Conservation (phyloP, 768 basidiomycete genomes). For the Lentinula edodes region DNA sequence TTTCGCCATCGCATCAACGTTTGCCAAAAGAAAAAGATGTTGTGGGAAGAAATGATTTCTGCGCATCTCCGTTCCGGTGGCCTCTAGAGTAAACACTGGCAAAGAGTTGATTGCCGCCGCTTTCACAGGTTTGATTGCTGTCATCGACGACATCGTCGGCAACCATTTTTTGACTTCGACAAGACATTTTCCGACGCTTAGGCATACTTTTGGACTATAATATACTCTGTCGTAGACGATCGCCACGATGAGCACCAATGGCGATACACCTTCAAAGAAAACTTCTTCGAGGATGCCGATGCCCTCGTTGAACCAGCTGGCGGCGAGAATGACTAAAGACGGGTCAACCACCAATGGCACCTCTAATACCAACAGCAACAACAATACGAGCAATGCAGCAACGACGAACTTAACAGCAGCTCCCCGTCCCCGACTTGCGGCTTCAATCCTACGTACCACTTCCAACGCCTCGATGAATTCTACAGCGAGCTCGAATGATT, state of each 20-base stretch:
- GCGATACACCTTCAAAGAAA: neutral
- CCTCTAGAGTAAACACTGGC: no score
- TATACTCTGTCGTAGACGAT: neutral
- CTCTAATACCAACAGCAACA: constrained; percentile 18
- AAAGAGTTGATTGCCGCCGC: no score
- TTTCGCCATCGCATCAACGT: constrained; percentile 5
- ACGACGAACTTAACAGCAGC: constrained; percentile 24
- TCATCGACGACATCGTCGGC: no score
- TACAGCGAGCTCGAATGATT: constrained; percentile 53
- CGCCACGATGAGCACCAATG: neutral
- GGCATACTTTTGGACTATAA: neutral
- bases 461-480: constrained; percentile 51
- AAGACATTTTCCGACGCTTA: no score
- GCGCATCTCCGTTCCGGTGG: no score
- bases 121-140: no score
- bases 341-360: constrained; percentile 21
- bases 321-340: constrained; percentile 61
- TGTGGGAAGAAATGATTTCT: neutral
- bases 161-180: no score
- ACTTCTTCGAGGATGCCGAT: constrained; percentile 1
- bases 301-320: constrained; percentile 78
- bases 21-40: no score
- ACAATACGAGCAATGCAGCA: constrained; percentile 15
- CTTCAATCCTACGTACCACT: constrained; percentile 61
- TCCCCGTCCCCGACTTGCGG: constrained; percentile 68